Evolutionary conservation across 257 asterid genomes (phyloP), one percentile per base, ranked within the genome.

Genomic region (Nicotiana attenuata): DNA sequence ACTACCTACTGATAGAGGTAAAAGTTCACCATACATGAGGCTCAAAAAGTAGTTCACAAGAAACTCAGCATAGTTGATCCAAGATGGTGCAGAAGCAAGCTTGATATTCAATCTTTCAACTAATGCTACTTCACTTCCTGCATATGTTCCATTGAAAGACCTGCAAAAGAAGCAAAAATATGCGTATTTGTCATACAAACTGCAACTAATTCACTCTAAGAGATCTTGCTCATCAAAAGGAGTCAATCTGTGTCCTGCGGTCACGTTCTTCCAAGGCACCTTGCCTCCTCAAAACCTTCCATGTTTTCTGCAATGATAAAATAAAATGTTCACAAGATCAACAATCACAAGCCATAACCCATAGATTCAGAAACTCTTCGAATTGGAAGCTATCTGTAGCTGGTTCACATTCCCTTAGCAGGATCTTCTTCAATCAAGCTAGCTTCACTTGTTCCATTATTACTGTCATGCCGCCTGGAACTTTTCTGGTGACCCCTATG

Each of bases 91-190:
- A 83, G 86, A 84, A 80, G 88, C 80, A 89, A 89, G 86, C 84
- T 87, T 85, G 84, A 82, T 78, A 84, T 86, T 84, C 84, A 86
- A 77, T 77, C 89, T 63, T 82, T 81, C 85, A 81, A 88, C 82
- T 88, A 89, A 77, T 88, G 88, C 89, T 86, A 89, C 93, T 81
- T 65, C 88, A 84, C 83, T 83, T 82, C 59, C 41, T 82, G 84
- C 60, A 81, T 71, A 81, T 84, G 84, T 83, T 84, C 81, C 88
- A 82, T 88, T 86, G 75, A 64, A 79, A 65, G 76, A 89, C 99
- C 99, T 93, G 99, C 96, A 92, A 87, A 88, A 89, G 88, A 89
- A 89, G 89, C 88, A 85, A 84, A 87, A 83, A 26, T 53, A 71
- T 85, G 80, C 50, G 73, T 83, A 85, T 82, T 87, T 84, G 86